Conservation (phyloP, 2,329 filamentous ascomycete genomes). For the Botrytis elliptica region DNA sequence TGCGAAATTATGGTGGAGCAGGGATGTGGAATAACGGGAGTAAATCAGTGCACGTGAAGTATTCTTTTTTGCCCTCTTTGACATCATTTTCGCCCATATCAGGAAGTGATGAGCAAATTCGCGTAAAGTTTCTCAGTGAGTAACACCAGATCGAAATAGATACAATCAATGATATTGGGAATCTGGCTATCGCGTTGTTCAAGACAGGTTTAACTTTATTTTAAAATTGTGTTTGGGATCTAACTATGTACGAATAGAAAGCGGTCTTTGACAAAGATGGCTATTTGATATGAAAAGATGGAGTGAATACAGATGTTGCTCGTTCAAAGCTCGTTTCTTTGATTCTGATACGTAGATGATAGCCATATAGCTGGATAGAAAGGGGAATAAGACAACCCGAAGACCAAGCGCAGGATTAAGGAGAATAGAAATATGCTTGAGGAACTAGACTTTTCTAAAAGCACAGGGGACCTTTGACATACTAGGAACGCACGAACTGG, state of each 20-base stretch:
- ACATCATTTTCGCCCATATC: not conserved
- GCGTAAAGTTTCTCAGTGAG: no score
- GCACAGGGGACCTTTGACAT: no score
- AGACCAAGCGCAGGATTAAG: not conserved
- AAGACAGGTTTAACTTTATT: not conserved
- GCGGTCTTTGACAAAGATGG: not conserved
- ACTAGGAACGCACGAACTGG: not conserved
- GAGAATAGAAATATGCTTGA: not conserved
- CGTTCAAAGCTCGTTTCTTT: not conserved
- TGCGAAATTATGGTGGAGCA: not conserved
- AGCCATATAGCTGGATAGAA: not conserved
- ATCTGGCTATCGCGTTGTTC: not conserved
- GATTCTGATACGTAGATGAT: not conserved
- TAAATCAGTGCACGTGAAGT: not conserved
- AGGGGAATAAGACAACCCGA: not conserved
- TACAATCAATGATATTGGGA: not conserved
- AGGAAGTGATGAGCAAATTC: no score
- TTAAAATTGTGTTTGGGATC: no score
- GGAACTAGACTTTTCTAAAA: no score
- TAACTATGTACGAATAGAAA: not conserved
- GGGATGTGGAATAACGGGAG: not conserved
- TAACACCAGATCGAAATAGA: not conserved
- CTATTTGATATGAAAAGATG: no score
- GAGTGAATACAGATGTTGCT: no score
- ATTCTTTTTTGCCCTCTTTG: not conserved